A percentile compares a stretch with the other conserved stretches of the same genome.
Evolutionary conservation across 495 filamentous ascomycete species (phyloP).

Genomic region (Wilcoxina mikolae): DNA sequence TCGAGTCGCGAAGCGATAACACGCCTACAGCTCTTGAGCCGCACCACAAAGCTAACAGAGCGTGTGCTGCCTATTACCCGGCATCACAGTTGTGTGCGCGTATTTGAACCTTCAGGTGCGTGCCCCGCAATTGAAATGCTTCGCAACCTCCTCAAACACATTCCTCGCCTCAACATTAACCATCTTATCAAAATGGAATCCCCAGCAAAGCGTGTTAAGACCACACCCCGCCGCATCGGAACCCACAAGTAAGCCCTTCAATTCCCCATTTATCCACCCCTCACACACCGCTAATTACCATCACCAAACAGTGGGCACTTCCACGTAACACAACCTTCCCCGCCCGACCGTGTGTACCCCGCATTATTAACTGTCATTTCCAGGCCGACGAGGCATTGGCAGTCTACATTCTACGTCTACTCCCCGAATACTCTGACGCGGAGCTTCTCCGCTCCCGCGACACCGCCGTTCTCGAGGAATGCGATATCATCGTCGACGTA

Average conservation of each 20-base stretch:
- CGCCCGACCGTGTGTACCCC: not conserved
- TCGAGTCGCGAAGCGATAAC: too few species aligned
- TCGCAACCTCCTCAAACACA: not conserved
- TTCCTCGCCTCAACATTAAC: not conserved
- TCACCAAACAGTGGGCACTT: constrained; percentile 58
- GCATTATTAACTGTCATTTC: not conserved
- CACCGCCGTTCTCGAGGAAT: constrained; percentile 56
- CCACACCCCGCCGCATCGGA: constrained; percentile 51
- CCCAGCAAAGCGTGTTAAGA: constrained; percentile 58
- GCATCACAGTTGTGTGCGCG: too few species aligned
- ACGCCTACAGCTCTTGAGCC: too few species aligned
- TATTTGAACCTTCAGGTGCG: not conserved
- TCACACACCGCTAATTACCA: constrained; percentile 8
- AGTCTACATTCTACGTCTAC: constrained; percentile 81
- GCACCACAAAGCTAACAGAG: too few species aligned
- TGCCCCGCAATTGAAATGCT: constrained; percentile 3
- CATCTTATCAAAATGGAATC: constrained; percentile 27
- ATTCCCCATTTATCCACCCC: too few species aligned
- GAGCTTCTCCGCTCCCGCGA: constrained; percentile 78
- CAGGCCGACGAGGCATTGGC: constrained; percentile 91
- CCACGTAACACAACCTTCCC: constrained; percentile 37
- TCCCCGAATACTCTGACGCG: constrained; percentile 63
- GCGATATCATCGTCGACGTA: constrained; percentile 81
- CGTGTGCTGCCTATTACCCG: too few species aligned
- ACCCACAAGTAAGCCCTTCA: constrained; percentile 60